A percentile compares a stretch with the other conserved stretches of the same genome.
Conservation (phyloP, 805 yeast genomes). For the Yarrowia deformans region DNA sequence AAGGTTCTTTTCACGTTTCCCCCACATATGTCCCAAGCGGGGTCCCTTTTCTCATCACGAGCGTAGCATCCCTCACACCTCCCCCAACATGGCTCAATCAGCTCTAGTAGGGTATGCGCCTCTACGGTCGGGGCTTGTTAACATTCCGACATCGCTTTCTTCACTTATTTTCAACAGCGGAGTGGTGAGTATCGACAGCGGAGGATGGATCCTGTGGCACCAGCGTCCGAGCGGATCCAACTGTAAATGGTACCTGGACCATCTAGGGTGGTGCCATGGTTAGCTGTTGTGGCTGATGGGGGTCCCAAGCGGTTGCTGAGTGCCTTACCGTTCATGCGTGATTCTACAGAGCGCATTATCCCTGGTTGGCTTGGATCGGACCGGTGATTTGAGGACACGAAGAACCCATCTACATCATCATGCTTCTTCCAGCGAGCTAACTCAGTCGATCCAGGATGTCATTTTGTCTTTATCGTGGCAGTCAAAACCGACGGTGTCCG, state of each 20-base stretch:
- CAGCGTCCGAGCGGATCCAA: no score
- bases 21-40: conserved; percentile 35
- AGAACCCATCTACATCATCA: no score
- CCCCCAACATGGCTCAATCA: conserved; percentile 45
- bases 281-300: no score
- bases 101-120: conserved; percentile 52
- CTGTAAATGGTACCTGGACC: no score
- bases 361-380: no score
- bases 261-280: no score
- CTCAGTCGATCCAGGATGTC: conserved; percentile 59
- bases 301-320: no score
- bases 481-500: conserved; percentile 45
- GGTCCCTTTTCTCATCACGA: conserved; percentile 17
- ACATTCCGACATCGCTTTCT: conserved; percentile 60
- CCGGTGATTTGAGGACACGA: no score
- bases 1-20: conserved; percentile 33
- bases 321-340: no score
- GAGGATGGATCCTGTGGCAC: conserved; percentile 39
- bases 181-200: conserved; percentile 52
- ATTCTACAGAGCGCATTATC: no score
- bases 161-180: conserved; percentile 59
- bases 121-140: conserved; percentile 59
- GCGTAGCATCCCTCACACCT: conserved; percentile 2
- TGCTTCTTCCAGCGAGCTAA: neutral
- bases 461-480: conserved; percentile 58